Evolutionary conservation across 2,329 filamentous ascomycete species (phyloP), one percentile per base, ranked within the genome.

Genomic region (Trichothecium roseum): DNA sequence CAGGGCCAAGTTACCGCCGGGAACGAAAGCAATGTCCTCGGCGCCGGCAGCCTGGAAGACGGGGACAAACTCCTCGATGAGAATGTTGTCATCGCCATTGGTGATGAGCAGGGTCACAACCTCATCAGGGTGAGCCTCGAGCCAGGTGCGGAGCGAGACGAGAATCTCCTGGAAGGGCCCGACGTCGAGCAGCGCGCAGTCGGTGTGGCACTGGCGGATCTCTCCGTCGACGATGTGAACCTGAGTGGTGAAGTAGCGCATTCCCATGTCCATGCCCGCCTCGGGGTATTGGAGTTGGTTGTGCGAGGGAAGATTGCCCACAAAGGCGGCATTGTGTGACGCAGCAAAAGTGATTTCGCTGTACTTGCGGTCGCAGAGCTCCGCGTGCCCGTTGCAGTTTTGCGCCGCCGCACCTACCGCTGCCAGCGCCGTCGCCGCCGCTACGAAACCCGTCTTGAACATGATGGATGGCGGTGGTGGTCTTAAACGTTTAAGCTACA

Each of bases 311-410:
- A 66, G 45, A 34, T 58, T 43, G 24, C 75, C 72, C 26, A 76
- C 66, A 47, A 81, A 81, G 14, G 72, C 65, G 5, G 66, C 68
- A 54, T 81, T 68, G 55, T 81, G 77, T 8, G 76, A 63, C 15
- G 74, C 77, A 8, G 75, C 53, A 38, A 69, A 67, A 14, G 68
- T 67, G 36, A 78, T 50, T 34, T 73, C 64, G 47, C 69, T 69
- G 54, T 76, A 78, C 28, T 48, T 52, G 29, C 68, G 64, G 36
- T 51, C 48, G 56, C 74, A 78, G 37, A 69, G 66, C 17, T 60
- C 61, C 1, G 62, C 43, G 32, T 60, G 57, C 42, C 71, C 71
- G 48, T 78, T 78, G 57, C 73, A 78, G 44, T 46, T 41, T 18
- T 29, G 35, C 4, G 34, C 26, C n/a, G 9, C 35, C 29, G 28